Evolutionary conservation across 768 basidiomycete species (phyloP), one percentile per base, ranked within the genome.

Genomic region (Imleria badia): DNA sequence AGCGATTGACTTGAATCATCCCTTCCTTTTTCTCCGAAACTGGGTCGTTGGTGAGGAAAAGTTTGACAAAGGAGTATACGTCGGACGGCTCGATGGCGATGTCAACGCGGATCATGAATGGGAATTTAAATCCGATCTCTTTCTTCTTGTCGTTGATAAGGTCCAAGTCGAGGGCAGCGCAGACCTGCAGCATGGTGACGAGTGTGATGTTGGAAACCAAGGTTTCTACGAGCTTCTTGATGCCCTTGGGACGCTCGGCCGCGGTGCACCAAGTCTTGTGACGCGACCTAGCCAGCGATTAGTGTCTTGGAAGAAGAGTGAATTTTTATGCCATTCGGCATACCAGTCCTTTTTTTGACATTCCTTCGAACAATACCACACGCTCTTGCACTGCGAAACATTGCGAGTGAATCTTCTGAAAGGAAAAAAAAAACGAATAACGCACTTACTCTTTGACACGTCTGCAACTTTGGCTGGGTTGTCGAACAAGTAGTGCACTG

Each of bases 321-420:
- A 6, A 12, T 20, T 17, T 14, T 20, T 13, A 22, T 22, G 17
- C 1, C 6, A 11, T 20, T 26, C n/a, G 4, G 4, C 57, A 11
- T 45, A 63, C 61, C 61, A 63, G 45, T 63, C 53, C 35, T 54
- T 59, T 36, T 17, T 63, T 51, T 63, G 62, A 19, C 62, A 63
- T 26, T 59, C 62, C 40, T 60, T 60, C 13, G 62, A 63, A 42
- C 62, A 63, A 48, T 59, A 62, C 61, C 61, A 60, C 30, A 60
- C 56, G 10, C 62, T 54, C 19, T 63, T 63, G 45, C 61, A 62
- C 61, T 63, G 22, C 5, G 2, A 35, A 38, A 44, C n/a, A 22
- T n/a, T n/a, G 17, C 3, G 7, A 19, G 12, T 41, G 10, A 15
- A 11, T 6, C 3, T 20, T 11, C 12, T n/a, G 15, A 10, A 23